Evolutionary conservation across 1,284 basidiomycete species (phyloP).

Genomic region (Marasmius oreades): DNA sequence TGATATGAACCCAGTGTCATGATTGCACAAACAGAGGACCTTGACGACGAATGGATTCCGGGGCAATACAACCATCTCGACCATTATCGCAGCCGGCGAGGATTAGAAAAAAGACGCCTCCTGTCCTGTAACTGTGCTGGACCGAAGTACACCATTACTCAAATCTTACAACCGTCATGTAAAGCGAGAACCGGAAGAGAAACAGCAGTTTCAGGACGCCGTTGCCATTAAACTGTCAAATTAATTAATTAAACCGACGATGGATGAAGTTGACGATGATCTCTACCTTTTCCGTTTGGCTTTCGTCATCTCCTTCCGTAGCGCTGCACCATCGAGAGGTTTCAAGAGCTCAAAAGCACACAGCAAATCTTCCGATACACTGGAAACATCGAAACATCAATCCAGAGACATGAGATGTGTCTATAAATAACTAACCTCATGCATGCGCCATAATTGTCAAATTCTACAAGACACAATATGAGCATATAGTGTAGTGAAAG

Average conservation of each 20-base stretch:
- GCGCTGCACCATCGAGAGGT: slow-evolving; percentile 90
- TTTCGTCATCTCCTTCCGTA: slow-evolving; percentile 99
- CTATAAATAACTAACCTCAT: slow-evolving; percentile 61
- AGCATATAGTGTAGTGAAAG: slow-evolving; percentile 9
- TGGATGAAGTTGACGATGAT: not conserved
- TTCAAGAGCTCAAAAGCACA: slow-evolving; percentile 98
- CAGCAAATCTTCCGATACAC: slow-evolving; percentile 94
- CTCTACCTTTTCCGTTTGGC: slow-evolving; percentile 91
- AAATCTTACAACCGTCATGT: slow-evolving; percentile 16
- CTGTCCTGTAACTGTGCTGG: not conserved
- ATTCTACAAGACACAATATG: slow-evolving; percentile 51
- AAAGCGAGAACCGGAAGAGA: not conserved
- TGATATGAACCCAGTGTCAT: not conserved
- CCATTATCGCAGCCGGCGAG: not conserved
- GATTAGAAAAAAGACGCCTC: not conserved
- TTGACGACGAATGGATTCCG: not conserved
- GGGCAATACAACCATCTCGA: not conserved
- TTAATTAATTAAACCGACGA: not conserved
- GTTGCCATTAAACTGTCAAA: slow-evolving; percentile 33
- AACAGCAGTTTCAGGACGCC: slow-evolving; percentile 22
- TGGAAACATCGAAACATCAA: slow-evolving; percentile 27
- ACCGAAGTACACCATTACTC: slow-evolving; percentile 10
- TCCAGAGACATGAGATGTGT: slow-evolving; percentile 9
- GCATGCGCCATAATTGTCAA: slow-evolving; percentile 97
- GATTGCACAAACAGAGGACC: not conserved